A percentile compares a stretch with the other conserved stretches of the same genome.
phyloP scores from a whole-genome alignment of 106 monocot species.

The Acorus gramineus region DNA sequence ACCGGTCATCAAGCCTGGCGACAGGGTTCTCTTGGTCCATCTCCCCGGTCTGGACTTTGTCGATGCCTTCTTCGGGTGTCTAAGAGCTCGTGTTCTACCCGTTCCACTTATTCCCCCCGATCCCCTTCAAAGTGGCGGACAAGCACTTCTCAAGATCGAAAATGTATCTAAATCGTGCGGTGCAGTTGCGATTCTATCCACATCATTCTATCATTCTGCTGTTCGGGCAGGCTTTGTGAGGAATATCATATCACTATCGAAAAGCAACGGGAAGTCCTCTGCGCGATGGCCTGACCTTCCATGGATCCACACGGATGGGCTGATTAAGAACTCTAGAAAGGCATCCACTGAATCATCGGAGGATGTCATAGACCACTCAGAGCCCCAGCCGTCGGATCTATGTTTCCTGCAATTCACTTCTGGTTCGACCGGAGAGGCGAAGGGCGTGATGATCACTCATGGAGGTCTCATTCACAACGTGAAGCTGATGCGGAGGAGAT shows the following conservation, averaged over 20 bases:
- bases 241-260: conserved; percentile 18
- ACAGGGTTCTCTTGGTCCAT: conserved; percentile 33
- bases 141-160: conserved; percentile 40
- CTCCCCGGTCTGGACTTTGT: conserved; percentile 44
- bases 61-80: conserved; percentile 53
- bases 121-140: conserved; percentile 38
- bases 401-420: conserved; percentile 57
- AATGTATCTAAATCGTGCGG: conserved; percentile 33
- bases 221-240: conserved; percentile 40
- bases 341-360: not conserved
- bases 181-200: conserved; percentile 40
- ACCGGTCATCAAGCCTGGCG: conserved; percentile 29
- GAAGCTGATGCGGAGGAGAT: conserved; percentile 35
- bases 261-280: conserved; percentile 17
- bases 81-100: conserved; percentile 34
- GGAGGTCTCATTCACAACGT: conserved; percentile 44
- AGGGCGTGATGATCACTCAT: conserved; percentile 60
- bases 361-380: not conserved
- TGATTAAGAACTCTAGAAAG: conserved; percentile 17
- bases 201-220: conserved; percentile 51
- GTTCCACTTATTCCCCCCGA: conserved; percentile 50
- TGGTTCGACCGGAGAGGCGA: conserved; percentile 48
- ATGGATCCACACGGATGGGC: conserved; percentile 38
- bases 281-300: conserved; percentile 41
- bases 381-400: conserved; percentile 21